phyloP scores from a whole-genome alignment of 257 asterid species.

The Rehmannia glutinosa region DNA sequence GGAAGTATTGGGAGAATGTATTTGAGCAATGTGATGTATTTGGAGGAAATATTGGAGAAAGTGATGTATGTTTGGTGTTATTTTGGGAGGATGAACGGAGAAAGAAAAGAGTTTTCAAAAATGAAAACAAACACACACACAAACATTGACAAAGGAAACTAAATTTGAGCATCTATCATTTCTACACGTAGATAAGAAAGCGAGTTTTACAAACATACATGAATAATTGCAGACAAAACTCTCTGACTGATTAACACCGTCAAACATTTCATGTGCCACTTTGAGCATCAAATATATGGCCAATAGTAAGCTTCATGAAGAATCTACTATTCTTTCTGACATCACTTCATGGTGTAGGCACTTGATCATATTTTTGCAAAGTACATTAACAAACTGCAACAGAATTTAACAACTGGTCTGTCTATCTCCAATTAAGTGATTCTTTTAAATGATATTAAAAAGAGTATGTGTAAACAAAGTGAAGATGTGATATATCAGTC shows the following conservation, averaged over 20 bases:
- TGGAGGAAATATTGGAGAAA: background rate
- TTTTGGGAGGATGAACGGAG: no score
- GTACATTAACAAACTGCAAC: no score
- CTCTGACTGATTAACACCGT: background rate
- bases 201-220: background rate
- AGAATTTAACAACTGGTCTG: no score
- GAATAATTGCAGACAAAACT: background rate
- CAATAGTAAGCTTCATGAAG: background rate
- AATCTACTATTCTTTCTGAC: background rate
- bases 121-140: background rate
- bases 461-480: no score
- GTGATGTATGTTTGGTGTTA: no score
- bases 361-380: background rate
- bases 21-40: no score
- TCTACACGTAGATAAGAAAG: background rate
- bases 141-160: background rate
- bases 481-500: no score
- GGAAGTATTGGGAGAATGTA: no score
- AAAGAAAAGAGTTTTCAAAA: no score
- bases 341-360: background rate
- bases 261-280: background rate
- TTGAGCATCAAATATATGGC: background rate
- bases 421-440: no score
- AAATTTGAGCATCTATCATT: background rate
- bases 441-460: no score